Evolutionary conservation across 495 filamentous ascomycete genomes (phyloP).

Genomic region (Penicillium longicatenatum): DNA sequence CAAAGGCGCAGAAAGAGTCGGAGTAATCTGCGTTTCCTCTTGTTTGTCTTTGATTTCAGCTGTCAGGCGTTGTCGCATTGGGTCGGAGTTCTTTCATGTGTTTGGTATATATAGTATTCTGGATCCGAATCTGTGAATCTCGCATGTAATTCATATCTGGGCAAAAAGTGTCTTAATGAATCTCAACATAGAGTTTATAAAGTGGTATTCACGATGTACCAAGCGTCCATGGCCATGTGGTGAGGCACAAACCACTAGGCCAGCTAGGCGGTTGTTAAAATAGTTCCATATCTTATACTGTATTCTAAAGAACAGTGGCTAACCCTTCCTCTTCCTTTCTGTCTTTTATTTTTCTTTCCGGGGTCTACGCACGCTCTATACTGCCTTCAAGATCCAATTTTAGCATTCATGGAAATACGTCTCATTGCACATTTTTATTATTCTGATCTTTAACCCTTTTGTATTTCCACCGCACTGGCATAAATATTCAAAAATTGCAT

Average conservation of each 20-base stretch:
- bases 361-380: too few species aligned
- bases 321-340: too few species aligned
- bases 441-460: background rate
- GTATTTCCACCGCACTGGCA: background rate
- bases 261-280: too few species aligned
- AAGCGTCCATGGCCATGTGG: too few species aligned
- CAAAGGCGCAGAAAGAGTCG: conserved; percentile 42
- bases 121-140: conserved; percentile 14
- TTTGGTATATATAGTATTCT: conserved; percentile 10
- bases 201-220: too few species aligned
- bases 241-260: too few species aligned
- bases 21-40: conserved; percentile 21
- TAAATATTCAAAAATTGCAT: background rate
- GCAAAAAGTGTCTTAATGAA: conserved; percentile 20
- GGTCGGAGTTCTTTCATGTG: conserved; percentile 29
- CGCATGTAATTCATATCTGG: conserved; percentile 23
- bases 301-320: too few species aligned
- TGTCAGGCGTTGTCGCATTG: conserved; percentile 35
- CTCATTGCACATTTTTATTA: background rate
- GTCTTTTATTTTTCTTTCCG: too few species aligned
- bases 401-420: background rate
- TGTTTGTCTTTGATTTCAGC: conserved; percentile 7
- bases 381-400: background rate
- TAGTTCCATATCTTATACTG: too few species aligned
- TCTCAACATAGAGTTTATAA: conserved; percentile 8